A percentile compares a stretch with the other conserved stretches of the same genome.
phyloP scores from a whole-genome alignment of 345 rosid species.

The Pugionium dolabratum region DNA sequence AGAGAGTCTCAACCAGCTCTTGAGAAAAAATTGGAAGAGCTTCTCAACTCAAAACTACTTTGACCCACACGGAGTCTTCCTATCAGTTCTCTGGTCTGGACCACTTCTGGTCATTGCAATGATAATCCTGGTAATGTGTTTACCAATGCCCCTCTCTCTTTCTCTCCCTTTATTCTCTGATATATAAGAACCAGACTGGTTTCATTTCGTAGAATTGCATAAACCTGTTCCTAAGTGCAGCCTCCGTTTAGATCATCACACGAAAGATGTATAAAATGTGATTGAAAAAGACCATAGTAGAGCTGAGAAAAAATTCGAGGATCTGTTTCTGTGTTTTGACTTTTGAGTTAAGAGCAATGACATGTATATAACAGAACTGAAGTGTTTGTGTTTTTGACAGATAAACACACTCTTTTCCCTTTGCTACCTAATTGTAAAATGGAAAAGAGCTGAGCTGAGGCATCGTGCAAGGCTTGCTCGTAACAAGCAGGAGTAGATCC shows the following conservation, averaged over 20 bases:
- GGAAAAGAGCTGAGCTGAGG: conserved; percentile 96
- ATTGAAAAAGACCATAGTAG: background rate
- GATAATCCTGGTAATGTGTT: conserved; percentile 67
- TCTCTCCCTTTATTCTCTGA: background rate
- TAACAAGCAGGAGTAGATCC: conserved; percentile 69
- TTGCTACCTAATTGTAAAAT: conserved; percentile 75
- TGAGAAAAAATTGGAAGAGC: conserved; percentile 71
- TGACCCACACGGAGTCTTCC: conserved; percentile 78
- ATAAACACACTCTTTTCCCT: conserved; percentile 78
- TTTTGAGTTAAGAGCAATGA: background rate
- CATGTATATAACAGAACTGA: background rate
- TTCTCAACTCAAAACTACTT: conserved; percentile 91
- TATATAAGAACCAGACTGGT: background rate
- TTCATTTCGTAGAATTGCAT: background rate
- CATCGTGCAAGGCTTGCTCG: conserved; percentile 79
- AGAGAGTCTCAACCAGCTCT: conserved; percentile 66
- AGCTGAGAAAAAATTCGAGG: background rate
- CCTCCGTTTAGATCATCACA: background rate
- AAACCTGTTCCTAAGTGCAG: background rate
- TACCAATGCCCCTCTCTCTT: conserved; percentile 2
- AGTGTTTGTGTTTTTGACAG: conserved; percentile 46
- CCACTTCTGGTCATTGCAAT: conserved; percentile 84
- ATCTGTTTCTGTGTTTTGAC: background rate
- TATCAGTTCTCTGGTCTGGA: conserved; percentile 91
- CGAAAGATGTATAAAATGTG: background rate